A percentile compares a stretch with the other conserved stretches of the same genome.
phyloP scores from a whole-genome alignment of 2,329 filamentous ascomycete species.

The Paecilomyces formosus region DNA sequence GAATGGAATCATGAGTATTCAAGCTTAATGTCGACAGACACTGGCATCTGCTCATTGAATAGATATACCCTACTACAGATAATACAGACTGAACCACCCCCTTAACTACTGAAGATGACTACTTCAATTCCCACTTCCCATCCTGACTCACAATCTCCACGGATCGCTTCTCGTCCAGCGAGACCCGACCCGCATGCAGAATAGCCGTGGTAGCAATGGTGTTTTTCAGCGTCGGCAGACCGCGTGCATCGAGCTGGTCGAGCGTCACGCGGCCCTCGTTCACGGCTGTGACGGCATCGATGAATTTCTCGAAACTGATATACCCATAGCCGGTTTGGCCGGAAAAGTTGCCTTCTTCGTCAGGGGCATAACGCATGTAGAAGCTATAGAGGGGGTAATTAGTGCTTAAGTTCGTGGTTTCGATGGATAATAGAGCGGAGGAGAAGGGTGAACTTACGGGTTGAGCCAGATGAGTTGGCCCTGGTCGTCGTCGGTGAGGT shows the following conservation, averaged over 20 bases:
- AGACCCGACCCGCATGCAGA: conserved; percentile 74
- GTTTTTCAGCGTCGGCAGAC: conserved; percentile 77
- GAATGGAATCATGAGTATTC: no score
- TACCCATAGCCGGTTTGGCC: conserved; percentile 91
- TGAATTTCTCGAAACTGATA: conserved; percentile 91
- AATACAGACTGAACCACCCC: not conserved
- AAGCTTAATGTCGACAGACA: no score
- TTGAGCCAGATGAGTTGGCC: conserved; percentile 74
- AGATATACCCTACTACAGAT: not conserved
- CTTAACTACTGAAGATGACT: not conserved
- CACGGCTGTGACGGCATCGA: conserved; percentile 73
- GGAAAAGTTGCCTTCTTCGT: conserved; percentile 89
- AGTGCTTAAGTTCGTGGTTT: no score
- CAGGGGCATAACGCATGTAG: conserved; percentile 90
- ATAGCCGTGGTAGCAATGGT: conserved; percentile 90
- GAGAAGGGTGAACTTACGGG: conserved; percentile 44
- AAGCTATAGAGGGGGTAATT: conserved; percentile 41
- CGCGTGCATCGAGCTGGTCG: conserved; percentile 69
- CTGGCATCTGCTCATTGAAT: not conserved
- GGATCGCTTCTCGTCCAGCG: conserved; percentile 73
- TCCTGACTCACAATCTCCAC: conserved; percentile 56
- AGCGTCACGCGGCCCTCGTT: conserved; percentile 67
- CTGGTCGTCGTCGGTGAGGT: conserved; percentile 74
- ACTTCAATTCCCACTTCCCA: conserved; percentile 58
- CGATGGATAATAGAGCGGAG: not conserved